Conservation (phyloP, 495 filamentous ascomycete genomes). For the Paragyromitra xinjiangensis region DNA sequence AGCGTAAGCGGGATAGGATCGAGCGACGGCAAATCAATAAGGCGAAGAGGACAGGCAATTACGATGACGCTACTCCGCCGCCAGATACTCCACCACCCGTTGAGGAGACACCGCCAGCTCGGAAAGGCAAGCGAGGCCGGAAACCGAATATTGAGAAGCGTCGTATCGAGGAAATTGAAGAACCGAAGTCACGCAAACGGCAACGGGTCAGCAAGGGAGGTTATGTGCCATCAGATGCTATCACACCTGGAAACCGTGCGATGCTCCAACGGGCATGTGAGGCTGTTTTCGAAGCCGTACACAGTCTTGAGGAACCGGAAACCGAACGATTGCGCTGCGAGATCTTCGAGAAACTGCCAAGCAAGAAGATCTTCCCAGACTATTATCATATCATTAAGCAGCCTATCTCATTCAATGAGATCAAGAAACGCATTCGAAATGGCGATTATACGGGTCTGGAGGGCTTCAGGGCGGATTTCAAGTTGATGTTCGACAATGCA, state of each 20-base stretch:
- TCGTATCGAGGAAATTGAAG: slow-evolving; percentile 53
- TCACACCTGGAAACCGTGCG: slow-evolving; percentile 65
- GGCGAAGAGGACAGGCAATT: slow-evolving; percentile 49
- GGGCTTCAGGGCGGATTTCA: slow-evolving; percentile 83
- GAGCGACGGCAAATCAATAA: slow-evolving; percentile 76
- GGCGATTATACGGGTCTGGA: slow-evolving; percentile 84
- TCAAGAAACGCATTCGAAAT: slow-evolving; percentile 91
- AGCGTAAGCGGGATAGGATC: slow-evolving; percentile 84
- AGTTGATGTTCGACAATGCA: slow-evolving; percentile 86
- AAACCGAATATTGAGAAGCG: slow-evolving; percentile 82
- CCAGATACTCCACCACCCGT: slow-evolving; percentile 49
- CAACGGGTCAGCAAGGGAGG: slow-evolving; percentile 52
- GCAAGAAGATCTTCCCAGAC: slow-evolving; percentile 85
- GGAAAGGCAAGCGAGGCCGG: slow-evolving; percentile 75
- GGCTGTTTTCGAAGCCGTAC: slow-evolving; percentile 77
- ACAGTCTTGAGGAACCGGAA: slow-evolving; percentile 71
- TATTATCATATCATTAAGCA: slow-evolving; percentile 92
- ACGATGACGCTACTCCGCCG: slow-evolving; percentile 52
- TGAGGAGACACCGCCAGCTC: slow-evolving; percentile 51
- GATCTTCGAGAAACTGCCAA: slow-evolving; percentile 89
- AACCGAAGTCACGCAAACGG: slow-evolving; percentile 50
- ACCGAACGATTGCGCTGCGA: slow-evolving; percentile 82
- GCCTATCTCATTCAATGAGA: slow-evolving; percentile 92
- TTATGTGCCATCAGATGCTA: slow-evolving; percentile 57
- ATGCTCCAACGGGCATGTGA: slow-evolving; percentile 78